Evolutionary conservation across 768 basidiomycete genomes (phyloP).

Genomic region (Suillus discolor): DNA sequence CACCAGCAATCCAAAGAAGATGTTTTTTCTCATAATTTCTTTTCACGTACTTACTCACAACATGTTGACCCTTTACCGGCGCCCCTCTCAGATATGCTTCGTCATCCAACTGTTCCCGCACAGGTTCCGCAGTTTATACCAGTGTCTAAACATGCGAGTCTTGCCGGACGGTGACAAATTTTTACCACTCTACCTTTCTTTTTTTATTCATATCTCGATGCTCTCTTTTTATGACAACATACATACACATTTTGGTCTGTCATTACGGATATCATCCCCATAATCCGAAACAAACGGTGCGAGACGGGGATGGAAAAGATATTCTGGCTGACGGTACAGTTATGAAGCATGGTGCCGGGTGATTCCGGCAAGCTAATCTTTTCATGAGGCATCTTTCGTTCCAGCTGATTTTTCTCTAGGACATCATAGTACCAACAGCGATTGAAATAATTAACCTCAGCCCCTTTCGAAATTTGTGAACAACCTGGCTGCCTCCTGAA

Average conservation of each 20-base stretch:
- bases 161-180: slow-evolving; percentile 30
- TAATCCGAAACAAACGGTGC: neutral
- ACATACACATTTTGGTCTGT: neutral
- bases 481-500: neutral
- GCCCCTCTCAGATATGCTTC: slow-evolving; percentile 55
- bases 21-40: slow-evolving; percentile 15
- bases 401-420: neutral
- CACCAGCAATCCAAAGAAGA: slow-evolving; percentile 15
- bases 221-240: neutral
- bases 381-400: neutral
- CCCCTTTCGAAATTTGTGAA: neutral
- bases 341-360: neutral
- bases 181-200: neutral
- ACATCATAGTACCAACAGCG: neutral
- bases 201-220: neutral
- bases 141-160: slow-evolving; percentile 32
- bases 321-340: neutral
- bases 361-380: neutral
- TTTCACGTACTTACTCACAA: slow-evolving; percentile 15
- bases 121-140: slow-evolving; percentile 16
- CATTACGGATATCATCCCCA: neutral
- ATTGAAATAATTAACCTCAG: neutral
- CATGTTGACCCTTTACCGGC: slow-evolving; percentile 55
- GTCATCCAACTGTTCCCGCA: slow-evolving; percentile 17
- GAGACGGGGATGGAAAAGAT: neutral